Conservation (phyloP, 2,329 filamentous ascomycete genomes). For the Calonectria montana region DNA sequence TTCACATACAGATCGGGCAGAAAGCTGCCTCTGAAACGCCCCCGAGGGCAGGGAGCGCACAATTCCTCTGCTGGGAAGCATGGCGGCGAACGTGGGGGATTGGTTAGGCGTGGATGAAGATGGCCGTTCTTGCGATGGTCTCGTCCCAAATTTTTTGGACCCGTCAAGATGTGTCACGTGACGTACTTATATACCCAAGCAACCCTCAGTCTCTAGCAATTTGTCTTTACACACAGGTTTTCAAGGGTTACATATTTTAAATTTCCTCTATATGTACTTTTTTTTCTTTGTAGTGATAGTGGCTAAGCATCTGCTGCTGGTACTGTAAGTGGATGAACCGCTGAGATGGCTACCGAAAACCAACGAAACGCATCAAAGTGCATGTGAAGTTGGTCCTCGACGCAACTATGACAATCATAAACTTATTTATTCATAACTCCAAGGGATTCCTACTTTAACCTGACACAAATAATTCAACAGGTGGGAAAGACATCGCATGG, state of each 20-base stretch:
- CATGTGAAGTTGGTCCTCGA: background rate
- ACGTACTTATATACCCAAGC: background rate
- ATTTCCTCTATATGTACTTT: too few species aligned
- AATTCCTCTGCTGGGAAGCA: conserved; percentile 60
- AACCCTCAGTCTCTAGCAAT: background rate
- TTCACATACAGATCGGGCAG: conserved; percentile 44
- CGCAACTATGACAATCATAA: background rate
- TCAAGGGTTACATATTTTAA: too few species aligned
- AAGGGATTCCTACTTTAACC: background rate
- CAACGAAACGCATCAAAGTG: too few species aligned
- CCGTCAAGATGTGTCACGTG: conserved; percentile 42
- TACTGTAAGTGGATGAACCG: too few species aligned
- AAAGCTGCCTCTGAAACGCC: conserved; percentile 45
- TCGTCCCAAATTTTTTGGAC: conserved; percentile 42
- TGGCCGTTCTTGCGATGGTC: conserved; percentile 24
- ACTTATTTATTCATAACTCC: background rate
- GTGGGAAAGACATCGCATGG: background rate
- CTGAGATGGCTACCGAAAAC: too few species aligned
- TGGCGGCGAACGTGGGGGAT: conserved; percentile 46
- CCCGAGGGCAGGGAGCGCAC: conserved; percentile 52
- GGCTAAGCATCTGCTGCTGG: too few species aligned
- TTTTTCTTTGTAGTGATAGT: too few species aligned
- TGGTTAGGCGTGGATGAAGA: conserved; percentile 32
- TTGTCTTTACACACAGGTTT: background rate
- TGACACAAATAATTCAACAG: background rate